Evolutionary conservation across 2,329 filamentous ascomycete species (phyloP).

Genomic region (Emergomyces africanus): DNA sequence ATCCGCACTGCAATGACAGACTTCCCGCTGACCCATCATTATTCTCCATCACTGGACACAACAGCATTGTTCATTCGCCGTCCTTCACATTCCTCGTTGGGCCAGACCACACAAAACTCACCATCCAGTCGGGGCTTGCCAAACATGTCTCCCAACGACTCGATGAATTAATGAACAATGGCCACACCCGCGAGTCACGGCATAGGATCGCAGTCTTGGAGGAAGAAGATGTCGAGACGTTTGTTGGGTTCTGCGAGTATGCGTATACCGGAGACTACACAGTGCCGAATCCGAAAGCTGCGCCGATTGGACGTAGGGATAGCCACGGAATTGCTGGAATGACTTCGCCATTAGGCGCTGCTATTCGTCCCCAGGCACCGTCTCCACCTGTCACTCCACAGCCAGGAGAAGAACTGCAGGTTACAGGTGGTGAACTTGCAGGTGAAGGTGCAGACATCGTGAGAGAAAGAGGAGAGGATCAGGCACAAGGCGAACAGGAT

Average conservation of each 20-base stretch:
- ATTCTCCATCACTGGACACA: conserved; percentile 6
- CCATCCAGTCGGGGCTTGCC: conserved; percentile 34
- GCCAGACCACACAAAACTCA: conserved; percentile 33
- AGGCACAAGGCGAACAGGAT: conserved; percentile 13
- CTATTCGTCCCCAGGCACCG: conserved; percentile 20
- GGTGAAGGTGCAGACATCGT: conserved; percentile 2
- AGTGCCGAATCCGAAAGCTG: conserved; percentile 18
- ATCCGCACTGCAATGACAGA: conserved; percentile 8
- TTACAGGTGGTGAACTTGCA: conserved; percentile 4
- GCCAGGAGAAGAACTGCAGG: conserved; percentile 5
- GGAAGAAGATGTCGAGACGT: conserved; percentile 37
- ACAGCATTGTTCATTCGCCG: conserved; percentile 32
- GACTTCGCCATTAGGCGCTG: conserved; percentile 5
- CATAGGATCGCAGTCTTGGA: conserved; percentile 31
- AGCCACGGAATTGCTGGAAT: conserved; percentile 3
- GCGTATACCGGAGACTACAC: conserved; percentile 38
- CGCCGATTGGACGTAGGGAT: not conserved
- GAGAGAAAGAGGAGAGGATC: conserved; percentile 1
- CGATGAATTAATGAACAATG: conserved; percentile 34
- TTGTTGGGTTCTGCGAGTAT: conserved; percentile 37
- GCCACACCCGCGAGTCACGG: conserved; percentile 33
- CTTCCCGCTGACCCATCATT: conserved; percentile 13
- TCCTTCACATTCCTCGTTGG: conserved; percentile 37
- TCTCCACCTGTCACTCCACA: conserved; percentile 16
- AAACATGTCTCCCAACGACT: conserved; percentile 33